Conservation (phyloP, 257 asterid genomes). For the Ehretia macrophylla region DNA sequence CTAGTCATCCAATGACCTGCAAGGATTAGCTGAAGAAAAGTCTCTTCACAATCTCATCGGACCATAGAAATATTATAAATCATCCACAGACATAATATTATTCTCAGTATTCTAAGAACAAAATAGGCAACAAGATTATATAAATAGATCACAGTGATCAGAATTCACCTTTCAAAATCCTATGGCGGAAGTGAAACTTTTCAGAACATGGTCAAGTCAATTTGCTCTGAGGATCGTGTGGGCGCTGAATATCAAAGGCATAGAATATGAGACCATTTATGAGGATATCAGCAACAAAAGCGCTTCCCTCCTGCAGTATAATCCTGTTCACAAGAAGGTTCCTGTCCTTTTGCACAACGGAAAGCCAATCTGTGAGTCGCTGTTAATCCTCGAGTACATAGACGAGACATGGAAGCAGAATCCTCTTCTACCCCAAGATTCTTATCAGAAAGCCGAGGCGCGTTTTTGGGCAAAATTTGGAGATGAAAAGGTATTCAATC, state of each 20-base stretch:
- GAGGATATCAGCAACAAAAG: constrained; percentile 62
- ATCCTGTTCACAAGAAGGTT: constrained; percentile 54
- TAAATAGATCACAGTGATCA: neutral
- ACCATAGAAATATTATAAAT: too few species aligned
- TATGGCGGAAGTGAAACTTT: constrained; percentile 73
- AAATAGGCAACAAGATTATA: neutral
- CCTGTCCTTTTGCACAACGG: constrained; percentile 76
- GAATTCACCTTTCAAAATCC: neutral
- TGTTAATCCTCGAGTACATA: constrained; percentile 64
- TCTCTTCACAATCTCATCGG: neutral
- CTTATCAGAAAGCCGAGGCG: constrained; percentile 53
- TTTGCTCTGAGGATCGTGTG: constrained; percentile 46
- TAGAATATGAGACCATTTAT: constrained; percentile 38
- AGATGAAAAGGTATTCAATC: constrained; percentile 51
- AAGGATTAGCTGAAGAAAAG: neutral
- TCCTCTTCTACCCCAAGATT: constrained; percentile 63
- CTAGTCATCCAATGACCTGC: neutral
- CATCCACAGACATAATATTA: neutral
- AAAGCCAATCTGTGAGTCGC: constrained; percentile 63
- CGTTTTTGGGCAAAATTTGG: constrained; percentile 75
- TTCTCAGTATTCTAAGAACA: neutral
- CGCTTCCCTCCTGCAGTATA: constrained; percentile 43
- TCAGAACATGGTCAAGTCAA: constrained; percentile 66
- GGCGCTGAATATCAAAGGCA: constrained; percentile 57
- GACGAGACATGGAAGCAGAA: constrained; percentile 63